Evolutionary conservation across 2,329 filamentous ascomycete species (phyloP).

Genomic region (Ilyonectria sp.): DNA sequence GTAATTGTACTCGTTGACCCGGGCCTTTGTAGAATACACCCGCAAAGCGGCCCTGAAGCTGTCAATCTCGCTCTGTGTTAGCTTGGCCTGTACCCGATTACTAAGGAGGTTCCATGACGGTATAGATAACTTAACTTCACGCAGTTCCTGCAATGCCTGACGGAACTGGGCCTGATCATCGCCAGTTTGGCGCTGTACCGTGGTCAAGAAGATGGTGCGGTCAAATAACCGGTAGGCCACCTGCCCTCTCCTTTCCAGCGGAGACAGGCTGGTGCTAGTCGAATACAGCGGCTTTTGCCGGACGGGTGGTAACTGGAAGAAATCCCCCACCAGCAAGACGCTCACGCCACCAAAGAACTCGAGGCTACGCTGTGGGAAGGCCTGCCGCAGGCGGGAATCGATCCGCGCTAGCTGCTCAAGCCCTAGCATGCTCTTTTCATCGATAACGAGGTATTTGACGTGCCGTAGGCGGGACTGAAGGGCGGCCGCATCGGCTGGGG

Average conservation of each 20-base stretch:
- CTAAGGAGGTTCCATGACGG: not conserved
- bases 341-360: not conserved
- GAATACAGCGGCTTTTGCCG: too few relatives aligned
- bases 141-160: not conserved
- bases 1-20: too few relatives aligned
- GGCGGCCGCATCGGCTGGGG: not conserved
- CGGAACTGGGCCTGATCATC: too few relatives aligned
- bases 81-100: not conserved
- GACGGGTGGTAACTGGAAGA: too few relatives aligned
- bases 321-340: too few relatives aligned
- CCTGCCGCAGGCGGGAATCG: not conserved
- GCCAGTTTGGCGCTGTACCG: too few relatives aligned
- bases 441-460: not conserved
- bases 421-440: not conserved
- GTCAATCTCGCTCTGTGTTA: not conserved
- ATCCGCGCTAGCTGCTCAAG: not conserved
- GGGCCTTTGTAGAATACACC: too few relatives aligned
- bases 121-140: not conserved
- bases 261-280: too few relatives aligned
- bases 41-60: not conserved
- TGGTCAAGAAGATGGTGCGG: too few relatives aligned
- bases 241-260: too few relatives aligned
- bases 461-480: not conserved
- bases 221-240: too few relatives aligned
- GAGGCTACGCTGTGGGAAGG: not conserved